phyloP scores from a whole-genome alignment of 202 grass and related monocot species.

The Setaria italica region DNA sequence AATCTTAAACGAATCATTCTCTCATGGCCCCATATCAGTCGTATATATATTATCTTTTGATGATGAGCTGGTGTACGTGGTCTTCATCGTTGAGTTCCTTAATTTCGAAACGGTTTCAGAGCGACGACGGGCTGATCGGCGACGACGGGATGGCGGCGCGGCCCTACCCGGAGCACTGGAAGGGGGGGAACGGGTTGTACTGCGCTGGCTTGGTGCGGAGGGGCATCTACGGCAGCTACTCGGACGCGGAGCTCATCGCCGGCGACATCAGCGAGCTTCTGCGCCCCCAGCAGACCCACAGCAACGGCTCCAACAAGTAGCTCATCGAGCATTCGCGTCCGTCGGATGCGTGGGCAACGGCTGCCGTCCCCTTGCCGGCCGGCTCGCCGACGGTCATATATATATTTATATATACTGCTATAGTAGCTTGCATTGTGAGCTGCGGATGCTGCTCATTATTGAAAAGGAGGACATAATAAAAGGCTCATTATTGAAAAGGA shows the following conservation, averaged over 20 bases:
- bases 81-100: too few relatives aligned
- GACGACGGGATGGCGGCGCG: conserved; percentile 73
- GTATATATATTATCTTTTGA: too few relatives aligned
- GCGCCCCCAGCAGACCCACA: neutral
- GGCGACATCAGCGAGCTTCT: conserved; percentile 57
- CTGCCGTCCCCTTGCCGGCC: too few relatives aligned
- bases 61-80: too few relatives aligned
- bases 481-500: too few relatives aligned
- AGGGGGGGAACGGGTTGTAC: conserved; percentile 75
- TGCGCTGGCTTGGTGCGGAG: conserved; percentile 64
- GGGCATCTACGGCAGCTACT: conserved; percentile 66
- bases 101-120: conserved; percentile 31
- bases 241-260: conserved; percentile 72
- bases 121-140: conserved; percentile 61
- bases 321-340: neutral
- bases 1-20: neutral
- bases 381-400: too few relatives aligned
- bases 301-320: conserved; percentile 1
- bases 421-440: too few relatives aligned
- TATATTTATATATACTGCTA: too few relatives aligned
- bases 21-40: too few relatives aligned
- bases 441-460: too few relatives aligned
- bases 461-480: too few relatives aligned
- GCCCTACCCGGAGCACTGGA: conserved; percentile 61
- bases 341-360: too few relatives aligned